phyloP scores from a whole-genome alignment of 2,329 filamentous ascomycete genomes.

The Pseudonectria foliicola region DNA sequence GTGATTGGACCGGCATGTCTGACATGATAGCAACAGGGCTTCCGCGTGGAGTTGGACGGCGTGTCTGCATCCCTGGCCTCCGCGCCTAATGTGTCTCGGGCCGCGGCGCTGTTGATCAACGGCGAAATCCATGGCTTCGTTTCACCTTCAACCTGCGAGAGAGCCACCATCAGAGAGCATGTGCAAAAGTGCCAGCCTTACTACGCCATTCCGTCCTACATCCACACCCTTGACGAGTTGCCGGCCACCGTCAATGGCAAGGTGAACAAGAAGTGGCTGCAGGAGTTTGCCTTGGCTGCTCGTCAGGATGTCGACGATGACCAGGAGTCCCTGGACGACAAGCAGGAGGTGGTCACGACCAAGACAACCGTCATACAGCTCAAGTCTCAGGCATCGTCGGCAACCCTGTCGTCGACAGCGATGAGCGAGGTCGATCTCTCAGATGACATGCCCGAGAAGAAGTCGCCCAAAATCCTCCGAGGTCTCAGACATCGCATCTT shows the following conservation, averaged over 20 bases:
- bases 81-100: constrained; percentile 39
- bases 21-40: constrained; percentile 33
- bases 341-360: constrained; percentile 10
- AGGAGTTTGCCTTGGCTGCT: constrained; percentile 21
- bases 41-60: constrained; percentile 54
- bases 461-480: constrained; percentile 29
- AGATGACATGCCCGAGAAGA: constrained; percentile 34
- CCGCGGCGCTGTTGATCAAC: constrained; percentile 40
- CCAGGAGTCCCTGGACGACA: constrained; percentile 2
- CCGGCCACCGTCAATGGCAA: constrained; percentile 50
- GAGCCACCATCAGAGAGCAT: constrained; percentile 31
- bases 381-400: constrained; percentile 24
- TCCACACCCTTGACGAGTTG: constrained; percentile 36
- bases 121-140: constrained; percentile 45
- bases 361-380: constrained; percentile 20
- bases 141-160: constrained; percentile 28
- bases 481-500: constrained; percentile 39
- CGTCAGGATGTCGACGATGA: constrained; percentile 1
- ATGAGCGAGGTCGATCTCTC: constrained; percentile 25
- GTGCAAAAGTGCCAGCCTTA: constrained; percentile 42
- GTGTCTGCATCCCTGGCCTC: constrained; percentile 43
- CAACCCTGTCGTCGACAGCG: constrained; percentile 16
- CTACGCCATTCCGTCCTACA: constrained; percentile 45
- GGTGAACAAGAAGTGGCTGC: constrained; percentile 44
- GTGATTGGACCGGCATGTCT: constrained; percentile 1